Base-by-base conservation (phyloP, 2,329 filamentous ascomycete species). In the Ilyonectria mors-panacis region DNA sequence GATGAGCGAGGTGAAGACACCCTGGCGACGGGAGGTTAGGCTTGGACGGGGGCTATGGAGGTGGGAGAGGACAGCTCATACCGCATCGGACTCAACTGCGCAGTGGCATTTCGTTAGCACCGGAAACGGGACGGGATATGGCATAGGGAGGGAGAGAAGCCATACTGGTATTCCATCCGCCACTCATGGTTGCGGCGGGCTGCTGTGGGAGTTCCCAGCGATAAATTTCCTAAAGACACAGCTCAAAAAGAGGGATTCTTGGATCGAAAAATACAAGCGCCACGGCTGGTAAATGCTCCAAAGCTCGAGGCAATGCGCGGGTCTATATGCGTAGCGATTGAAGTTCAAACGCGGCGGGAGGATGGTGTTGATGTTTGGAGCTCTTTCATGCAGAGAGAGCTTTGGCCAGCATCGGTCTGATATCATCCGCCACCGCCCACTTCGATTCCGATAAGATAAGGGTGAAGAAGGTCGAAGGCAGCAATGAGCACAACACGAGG, bases 1-100 rank as follows among this genome's bases (percentile, higher is more conserved):
- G 78, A 99, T 93, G 68, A 99, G 90, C 78, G 94, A 97, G 71
- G 96, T 99, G 85, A 99, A 99, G 79, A 99, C 95, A 78, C 96
- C 96, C 95, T 89, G 65, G 10, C 21, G 17, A 35, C 13, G 50
- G 28, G 50, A 47, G 28, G n/a, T 30, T n/a, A 63, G 30, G 59
- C 55, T 48, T 64, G 68, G 56, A 58, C 57, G 60, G 17, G 17
- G 35, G 12, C 8, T 28, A 10, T 35, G 19, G 10, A 12, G 9
- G n/a, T 3, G 8, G n/a, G 28, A 26, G 13, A 2, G 26, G 28
- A 21, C 19, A 3, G 33, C 21, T 33, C 21, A 33, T 88, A 97
- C 95, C 81, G 95, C 95, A 85, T 98, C 95, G 70, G 94, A 97
- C 83, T 98, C 95, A 79, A 98, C 89, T 91, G 45, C 53, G 54